These are phyloP conservation scores for Geotrichum klebahnii DNA, from an alignment of 1,139 yeast species.

Conservation along the genomic window DNA sequence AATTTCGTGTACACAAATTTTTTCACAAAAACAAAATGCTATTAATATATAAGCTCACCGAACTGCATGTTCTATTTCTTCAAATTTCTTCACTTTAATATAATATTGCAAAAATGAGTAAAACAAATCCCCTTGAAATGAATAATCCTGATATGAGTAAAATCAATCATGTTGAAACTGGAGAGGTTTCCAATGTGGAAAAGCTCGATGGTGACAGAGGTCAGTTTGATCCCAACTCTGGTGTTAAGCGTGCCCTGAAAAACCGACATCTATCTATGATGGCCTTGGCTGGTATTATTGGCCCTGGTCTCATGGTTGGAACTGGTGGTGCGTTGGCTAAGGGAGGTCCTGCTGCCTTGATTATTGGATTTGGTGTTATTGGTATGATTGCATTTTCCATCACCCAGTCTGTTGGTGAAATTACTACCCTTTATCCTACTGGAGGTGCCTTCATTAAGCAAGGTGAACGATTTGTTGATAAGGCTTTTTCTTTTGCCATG, in stretches of 20 bases:
- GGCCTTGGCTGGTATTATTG: constrained; percentile 63
- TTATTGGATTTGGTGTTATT: constrained; percentile 55
- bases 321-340: constrained; percentile 55
- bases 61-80: no score
- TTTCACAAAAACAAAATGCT: no score
- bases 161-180: neutral
- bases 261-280: constrained; percentile 55
- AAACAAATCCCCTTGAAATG: no score
- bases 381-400: constrained; percentile 58
- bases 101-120: no score
- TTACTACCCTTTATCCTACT: constrained; percentile 58
- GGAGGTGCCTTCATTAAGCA: constrained; percentile 61
- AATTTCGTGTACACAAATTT: no score
- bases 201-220: constrained; percentile 8
- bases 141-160: neutral
- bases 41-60: no score
- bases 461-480: constrained; percentile 55
- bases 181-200: constrained; percentile 2
- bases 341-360: constrained; percentile 63
- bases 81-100: no score
- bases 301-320: constrained; percentile 65
- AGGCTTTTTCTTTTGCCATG: constrained; percentile 56
- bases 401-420: constrained; percentile 62
- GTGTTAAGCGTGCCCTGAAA: constrained; percentile 49
- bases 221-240: constrained; percentile 38